These are phyloP conservation scores for Dictyostelium capitatum DNA, from an alignment of 78 protist species.

Conservation along the genomic window DNA sequence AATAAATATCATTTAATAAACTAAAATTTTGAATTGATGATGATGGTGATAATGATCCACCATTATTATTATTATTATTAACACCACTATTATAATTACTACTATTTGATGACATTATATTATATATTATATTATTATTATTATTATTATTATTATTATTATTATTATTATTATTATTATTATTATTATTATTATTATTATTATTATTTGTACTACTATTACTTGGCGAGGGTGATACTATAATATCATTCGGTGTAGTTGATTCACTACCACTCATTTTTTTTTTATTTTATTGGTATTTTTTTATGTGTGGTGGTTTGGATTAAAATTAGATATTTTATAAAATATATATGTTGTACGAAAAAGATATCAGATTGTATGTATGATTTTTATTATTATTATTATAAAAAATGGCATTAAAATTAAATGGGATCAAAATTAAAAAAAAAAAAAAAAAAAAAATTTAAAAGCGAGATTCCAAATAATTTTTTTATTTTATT, in stretches of 20 bases:
- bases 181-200: conserved; percentile 2
- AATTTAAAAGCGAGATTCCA: too few relatives aligned
- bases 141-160: background rate
- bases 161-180: background rate
- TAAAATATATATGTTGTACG: background rate
- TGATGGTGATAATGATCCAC: conserved; percentile 43
- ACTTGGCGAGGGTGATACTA: background rate
- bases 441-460: too few relatives aligned
- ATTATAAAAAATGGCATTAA: too few relatives aligned
- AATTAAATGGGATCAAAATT: too few relatives aligned
- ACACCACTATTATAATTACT: background rate
- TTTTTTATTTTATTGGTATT: background rate
- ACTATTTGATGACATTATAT: background rate
- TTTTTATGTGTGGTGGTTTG: background rate
- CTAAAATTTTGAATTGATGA: conserved; percentile 29
- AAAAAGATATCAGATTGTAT: too few relatives aligned
- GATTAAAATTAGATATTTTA: background rate
- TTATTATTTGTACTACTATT: background rate
- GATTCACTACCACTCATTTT: background rate
- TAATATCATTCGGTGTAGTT: background rate
- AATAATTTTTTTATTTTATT: too few relatives aligned
- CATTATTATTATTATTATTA: background rate
- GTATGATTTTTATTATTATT: too few relatives aligned
- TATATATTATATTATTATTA: background rate
- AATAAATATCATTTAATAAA: conserved; percentile 36